Base-by-base conservation (phyloP, 345 rosid species). In the Mercurialis annua region DNA sequence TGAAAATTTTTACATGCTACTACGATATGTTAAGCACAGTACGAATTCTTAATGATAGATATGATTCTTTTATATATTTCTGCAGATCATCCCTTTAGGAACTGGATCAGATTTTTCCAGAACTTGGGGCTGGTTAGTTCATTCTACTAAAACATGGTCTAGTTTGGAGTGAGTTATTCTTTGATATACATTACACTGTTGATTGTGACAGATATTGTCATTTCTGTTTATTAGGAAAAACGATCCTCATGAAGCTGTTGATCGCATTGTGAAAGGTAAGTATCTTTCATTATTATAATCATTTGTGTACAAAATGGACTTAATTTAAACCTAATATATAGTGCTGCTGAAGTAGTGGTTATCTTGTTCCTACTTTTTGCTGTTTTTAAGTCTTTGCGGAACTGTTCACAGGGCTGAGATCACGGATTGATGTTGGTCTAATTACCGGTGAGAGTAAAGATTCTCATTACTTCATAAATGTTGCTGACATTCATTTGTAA, bases 401-500 rank as follows among this genome's bases (percentile, higher is more conserved):
- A 64, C 61, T 66, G 59, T 75, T 69, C 67, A 54, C 85, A 89
- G 97, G 97, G 71, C 49, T 82, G 66, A 86, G 90, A 78, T 80
- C 90, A 70, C 78, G 36, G 23, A 42, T 92, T 51, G 99, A 91
- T 74, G 83, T 83, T 54, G 99, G 98, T 69, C 85, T 89, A 55
- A 85, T 94, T 64, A 64, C 24, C 49, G 74, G 86, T 63, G 86
- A 76, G 70, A 81, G 76, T 62, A 83, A 52, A 66, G 90, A 78
- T 68, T 67, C 73, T 36, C 97, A 91, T 73, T 89, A 91, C 81
- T 94, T 89, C 72, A 71, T 94, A 52, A 94, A 94, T 60, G 98
- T 87, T 52, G 99, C 97, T n/a, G 98, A 94, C 80, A 71, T 88
- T 81, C 99, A 94, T 82, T 77, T 94, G 99, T 94, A 89, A 82